These are phyloP conservation scores for Penium margaritaceum DNA, from an alignment of 139 green algal species.

Conservation along the genomic window DNA sequence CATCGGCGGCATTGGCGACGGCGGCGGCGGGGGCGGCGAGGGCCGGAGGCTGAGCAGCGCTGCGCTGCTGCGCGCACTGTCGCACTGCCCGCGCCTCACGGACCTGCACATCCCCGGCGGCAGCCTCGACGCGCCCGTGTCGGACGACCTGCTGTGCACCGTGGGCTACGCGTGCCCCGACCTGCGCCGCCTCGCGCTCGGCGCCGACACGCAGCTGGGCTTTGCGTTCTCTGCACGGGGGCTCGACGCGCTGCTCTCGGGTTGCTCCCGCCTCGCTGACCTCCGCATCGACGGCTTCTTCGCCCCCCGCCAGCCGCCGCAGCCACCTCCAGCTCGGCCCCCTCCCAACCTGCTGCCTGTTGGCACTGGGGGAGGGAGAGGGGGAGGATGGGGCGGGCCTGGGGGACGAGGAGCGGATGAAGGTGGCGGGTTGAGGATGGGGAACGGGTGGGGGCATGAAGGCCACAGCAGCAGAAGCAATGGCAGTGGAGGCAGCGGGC, in stretches of 20 bases:
- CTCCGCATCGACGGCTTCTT: background rate
- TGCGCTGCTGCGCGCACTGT: background rate
- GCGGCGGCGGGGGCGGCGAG: too few species aligned
- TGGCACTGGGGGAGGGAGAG: too few species aligned
- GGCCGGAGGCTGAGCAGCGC: background rate
- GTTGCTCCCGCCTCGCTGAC: background rate
- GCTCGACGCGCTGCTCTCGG: background rate
- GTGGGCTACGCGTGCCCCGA: background rate
- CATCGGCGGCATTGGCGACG: too few species aligned
- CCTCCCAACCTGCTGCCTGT: too few species aligned
- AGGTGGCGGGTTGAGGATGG: too few species aligned
- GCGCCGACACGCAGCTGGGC: background rate
- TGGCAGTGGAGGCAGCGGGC: too few species aligned
- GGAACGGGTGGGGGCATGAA: too few species aligned
- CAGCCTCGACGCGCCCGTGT: background rate
- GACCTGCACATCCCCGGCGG: background rate
- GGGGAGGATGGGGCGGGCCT: too few species aligned
- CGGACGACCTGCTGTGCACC: slow-evolving; percentile 6
- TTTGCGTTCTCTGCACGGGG: background rate
- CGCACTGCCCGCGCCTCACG: background rate
- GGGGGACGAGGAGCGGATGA: too few species aligned
- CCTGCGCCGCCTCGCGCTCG: background rate
- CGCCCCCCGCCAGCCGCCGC: background rate
- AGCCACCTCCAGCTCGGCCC: too few species aligned
- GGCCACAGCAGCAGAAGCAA: too few species aligned